phyloP scores from a whole-genome alignment of 371 early-diverging fungal genomes.

The Lichtheimia ornata region DNA sequence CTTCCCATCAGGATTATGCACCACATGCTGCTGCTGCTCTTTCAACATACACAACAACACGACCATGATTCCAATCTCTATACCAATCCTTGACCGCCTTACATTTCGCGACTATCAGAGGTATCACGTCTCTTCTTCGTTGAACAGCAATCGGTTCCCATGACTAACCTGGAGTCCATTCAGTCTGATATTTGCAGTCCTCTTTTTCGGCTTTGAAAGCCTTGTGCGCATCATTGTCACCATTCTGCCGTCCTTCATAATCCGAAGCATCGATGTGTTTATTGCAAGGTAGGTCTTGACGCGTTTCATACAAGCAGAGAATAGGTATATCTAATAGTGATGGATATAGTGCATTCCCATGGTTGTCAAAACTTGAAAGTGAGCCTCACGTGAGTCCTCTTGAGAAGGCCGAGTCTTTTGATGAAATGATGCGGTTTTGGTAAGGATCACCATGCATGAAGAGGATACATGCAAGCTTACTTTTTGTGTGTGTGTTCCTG shows the following conservation, averaged over 20 bases:
- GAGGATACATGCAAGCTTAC: not conserved
- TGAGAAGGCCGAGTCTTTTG: constrained; percentile 62
- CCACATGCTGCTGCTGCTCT: too few species aligned
- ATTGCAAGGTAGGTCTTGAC: constrained; percentile 37
- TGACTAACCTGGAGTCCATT: not conserved
- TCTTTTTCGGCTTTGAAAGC: constrained; percentile 69
- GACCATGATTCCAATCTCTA: constrained; percentile 16
- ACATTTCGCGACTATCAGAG: constrained; percentile 54
- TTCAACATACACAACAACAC: not conserved
- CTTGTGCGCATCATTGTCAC: constrained; percentile 66
- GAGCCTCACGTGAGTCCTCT: constrained; percentile 61
- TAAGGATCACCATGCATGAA: constrained; percentile 17
- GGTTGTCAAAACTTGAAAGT: constrained; percentile 49
- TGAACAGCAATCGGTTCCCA: not conserved
- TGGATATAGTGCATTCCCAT: constrained; percentile 43
- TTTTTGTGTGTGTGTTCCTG: constrained; percentile 9
- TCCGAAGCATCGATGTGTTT: constrained; percentile 40
- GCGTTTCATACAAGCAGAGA: not conserved
- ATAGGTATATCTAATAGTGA: not conserved
- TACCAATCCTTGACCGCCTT: constrained; percentile 55
- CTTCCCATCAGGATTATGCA: too few species aligned
- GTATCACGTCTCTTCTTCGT: constrained; percentile 11
- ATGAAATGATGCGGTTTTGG: constrained; percentile 72
- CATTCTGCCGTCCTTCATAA: constrained; percentile 58
- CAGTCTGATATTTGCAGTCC: constrained; percentile 62